Conservation (phyloP, 2,329 filamentous ascomycete species). For the Boeremia exigua region DNA sequence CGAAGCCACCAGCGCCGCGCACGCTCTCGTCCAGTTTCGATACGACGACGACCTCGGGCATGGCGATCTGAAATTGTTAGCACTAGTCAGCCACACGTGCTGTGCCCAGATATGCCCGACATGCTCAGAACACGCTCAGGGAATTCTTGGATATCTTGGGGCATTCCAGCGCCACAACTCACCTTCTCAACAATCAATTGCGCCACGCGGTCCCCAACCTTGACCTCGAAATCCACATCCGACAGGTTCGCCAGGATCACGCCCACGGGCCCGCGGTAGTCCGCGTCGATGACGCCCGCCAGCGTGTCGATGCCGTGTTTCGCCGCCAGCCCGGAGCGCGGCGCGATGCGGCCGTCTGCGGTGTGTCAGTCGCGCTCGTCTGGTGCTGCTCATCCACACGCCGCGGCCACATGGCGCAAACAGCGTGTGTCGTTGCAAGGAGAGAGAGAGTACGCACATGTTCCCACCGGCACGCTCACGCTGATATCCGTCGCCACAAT, state of each 20-base stretch:
- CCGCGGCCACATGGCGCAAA: too few species aligned
- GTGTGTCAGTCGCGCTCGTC: too few species aligned
- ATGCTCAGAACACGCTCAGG: too few species aligned
- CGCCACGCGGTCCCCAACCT: constrained; percentile 87
- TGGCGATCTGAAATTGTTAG: constrained; percentile 90
- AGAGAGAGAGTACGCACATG: constrained; percentile 66
- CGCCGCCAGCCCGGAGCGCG: constrained; percentile 85
- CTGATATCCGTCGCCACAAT: constrained; percentile 90
- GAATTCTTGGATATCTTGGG: too few species aligned
- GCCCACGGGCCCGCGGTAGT: constrained; percentile 94
- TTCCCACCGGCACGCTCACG: constrained; percentile 88
- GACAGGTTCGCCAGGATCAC: constrained; percentile 93
- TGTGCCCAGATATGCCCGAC: too few species aligned
- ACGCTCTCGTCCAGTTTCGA: constrained; percentile 88
- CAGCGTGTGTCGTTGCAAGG: too few species aligned
- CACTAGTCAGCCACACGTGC: too few species aligned
- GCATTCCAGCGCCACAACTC: too few species aligned
- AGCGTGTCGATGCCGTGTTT: constrained; percentile 98
- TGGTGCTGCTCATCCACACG: too few species aligned
- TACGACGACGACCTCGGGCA: constrained; percentile 89
- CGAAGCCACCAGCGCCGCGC: constrained; percentile 75
- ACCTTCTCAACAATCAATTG: constrained; percentile 90
- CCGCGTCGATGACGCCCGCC: constrained; percentile 95
- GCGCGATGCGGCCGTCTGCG: constrained; percentile 84
- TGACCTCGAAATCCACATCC: constrained; percentile 80